A percentile compares a stretch with the other conserved stretches of the same genome.
phyloP scores from a whole-genome alignment of 345 rosid genomes.

The Eucalyptus curtisii region DNA sequence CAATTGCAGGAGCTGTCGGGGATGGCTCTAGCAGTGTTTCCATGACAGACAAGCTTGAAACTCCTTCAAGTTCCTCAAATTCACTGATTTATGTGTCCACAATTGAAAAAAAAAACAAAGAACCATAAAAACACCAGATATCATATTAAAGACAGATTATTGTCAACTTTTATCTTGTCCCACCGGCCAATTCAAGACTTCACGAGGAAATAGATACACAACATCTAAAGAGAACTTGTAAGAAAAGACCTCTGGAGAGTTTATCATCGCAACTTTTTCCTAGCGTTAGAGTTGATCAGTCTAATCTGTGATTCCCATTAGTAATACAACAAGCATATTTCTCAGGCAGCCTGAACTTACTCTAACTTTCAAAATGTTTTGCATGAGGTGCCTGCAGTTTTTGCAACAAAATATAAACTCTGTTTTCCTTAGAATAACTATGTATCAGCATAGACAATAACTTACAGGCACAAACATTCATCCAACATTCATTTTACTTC shows the following conservation, averaged over 20 bases:
- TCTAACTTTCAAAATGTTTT: background rate
- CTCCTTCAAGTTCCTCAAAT: slow-evolving; percentile 61
- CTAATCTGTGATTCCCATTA: background rate
- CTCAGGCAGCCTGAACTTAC: background rate
- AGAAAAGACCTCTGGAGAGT: background rate
- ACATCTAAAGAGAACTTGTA: background rate
- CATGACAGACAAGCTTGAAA: slow-evolving; percentile 40
- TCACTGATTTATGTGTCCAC: slow-evolving; percentile 16
- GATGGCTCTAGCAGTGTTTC: slow-evolving; percentile 57
- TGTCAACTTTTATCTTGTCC: background rate
- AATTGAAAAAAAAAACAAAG: background rate
- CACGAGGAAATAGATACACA: background rate
- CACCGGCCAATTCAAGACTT: background rate
- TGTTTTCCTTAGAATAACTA: background rate
- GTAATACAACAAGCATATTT: background rate
- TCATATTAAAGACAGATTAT: background rate
- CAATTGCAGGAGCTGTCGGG: slow-evolving; percentile 17
- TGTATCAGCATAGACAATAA: background rate
- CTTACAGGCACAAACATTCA: background rate
- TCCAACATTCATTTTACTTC: background rate
- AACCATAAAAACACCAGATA: background rate
- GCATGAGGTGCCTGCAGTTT: background rate
- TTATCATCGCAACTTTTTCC: background rate
- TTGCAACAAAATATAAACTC: background rate
- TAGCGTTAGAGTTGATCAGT: background rate